phyloP scores from a whole-genome alignment of 306 rosid species.

The Purshia tridentata region DNA sequence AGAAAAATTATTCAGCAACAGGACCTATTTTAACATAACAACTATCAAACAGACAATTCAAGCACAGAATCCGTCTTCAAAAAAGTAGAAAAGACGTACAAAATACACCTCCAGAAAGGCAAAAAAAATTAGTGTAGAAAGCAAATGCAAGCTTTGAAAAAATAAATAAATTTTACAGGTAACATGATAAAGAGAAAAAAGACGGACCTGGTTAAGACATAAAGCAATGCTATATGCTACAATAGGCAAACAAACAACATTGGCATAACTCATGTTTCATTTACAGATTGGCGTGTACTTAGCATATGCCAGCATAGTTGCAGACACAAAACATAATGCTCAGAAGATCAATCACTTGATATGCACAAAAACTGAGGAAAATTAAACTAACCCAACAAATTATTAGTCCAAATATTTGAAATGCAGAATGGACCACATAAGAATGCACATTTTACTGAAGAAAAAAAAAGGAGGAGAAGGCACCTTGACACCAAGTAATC shows the following conservation, averaged over 20 bases:
- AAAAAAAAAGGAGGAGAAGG: background rate
- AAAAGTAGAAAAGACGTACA: background rate
- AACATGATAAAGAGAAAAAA: background rate
- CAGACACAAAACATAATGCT: background rate
- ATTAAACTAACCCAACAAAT: background rate
- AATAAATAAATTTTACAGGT: background rate
- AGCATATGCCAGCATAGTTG: background rate
- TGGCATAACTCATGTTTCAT: background rate
- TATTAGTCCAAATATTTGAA: background rate
- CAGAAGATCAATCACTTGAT: background rate
- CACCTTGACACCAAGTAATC: conserved; percentile 81
- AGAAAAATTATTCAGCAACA: background rate
- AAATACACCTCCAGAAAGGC: background rate
- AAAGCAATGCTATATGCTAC: background rate
- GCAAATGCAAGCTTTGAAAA: background rate
- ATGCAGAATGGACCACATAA: background rate
- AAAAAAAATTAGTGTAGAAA: background rate
- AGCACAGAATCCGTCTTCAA: background rate
- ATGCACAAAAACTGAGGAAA: background rate
- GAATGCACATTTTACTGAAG: background rate
- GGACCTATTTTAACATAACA: background rate
- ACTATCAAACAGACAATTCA: background rate
- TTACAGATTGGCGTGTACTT: background rate
- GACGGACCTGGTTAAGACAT: background rate
- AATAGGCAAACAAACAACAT: background rate